These are phyloP conservation scores for Vaccinium vitisidaea DNA, from an alignment of 148 eudicot species.

Conservation along the genomic window DNA sequence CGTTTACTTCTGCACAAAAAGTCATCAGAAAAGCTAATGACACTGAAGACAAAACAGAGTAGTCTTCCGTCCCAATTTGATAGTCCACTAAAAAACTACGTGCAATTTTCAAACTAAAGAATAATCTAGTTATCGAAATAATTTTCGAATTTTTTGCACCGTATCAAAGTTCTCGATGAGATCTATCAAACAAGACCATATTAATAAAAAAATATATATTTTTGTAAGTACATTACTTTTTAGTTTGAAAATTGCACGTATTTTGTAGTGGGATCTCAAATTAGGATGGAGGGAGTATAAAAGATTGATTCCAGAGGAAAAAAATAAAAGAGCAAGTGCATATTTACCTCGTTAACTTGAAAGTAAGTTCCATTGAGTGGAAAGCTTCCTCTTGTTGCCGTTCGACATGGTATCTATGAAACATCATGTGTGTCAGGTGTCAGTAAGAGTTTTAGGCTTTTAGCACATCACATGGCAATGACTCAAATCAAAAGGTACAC, in stretches of 20 bases:
- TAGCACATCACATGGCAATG: not conserved
- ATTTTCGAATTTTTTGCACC: no score
- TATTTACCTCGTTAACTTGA: conserved; percentile 83
- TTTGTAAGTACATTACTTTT: no score
- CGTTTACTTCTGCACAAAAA: conserved; percentile 16
- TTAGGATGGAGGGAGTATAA: not conserved
- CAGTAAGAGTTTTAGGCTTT: conserved; percentile 27
- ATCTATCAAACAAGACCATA: no score
- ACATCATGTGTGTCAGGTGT: conserved; percentile 12
- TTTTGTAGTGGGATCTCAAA: no score
- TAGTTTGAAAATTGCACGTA: no score
- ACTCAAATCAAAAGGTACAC: not conserved
- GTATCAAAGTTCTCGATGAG: no score
- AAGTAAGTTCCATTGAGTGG: conserved; percentile 97
- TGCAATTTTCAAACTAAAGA: no score
- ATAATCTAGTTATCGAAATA: no score
- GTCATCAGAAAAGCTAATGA: conserved; percentile 10
- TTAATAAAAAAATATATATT: no score
- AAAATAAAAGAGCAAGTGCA: not conserved
- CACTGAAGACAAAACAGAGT: conserved; percentile 11
- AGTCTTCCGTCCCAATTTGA: no score
- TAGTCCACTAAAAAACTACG: no score
- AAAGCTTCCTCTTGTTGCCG: conserved; percentile 95
- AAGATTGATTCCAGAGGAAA: not conserved
- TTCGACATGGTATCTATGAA: conserved; percentile 88